A percentile compares a stretch with the other conserved stretches of the same genome.
Conservation (phyloP, 495 filamentous ascomycete genomes). For the Penicillium longicatenatum region DNA sequence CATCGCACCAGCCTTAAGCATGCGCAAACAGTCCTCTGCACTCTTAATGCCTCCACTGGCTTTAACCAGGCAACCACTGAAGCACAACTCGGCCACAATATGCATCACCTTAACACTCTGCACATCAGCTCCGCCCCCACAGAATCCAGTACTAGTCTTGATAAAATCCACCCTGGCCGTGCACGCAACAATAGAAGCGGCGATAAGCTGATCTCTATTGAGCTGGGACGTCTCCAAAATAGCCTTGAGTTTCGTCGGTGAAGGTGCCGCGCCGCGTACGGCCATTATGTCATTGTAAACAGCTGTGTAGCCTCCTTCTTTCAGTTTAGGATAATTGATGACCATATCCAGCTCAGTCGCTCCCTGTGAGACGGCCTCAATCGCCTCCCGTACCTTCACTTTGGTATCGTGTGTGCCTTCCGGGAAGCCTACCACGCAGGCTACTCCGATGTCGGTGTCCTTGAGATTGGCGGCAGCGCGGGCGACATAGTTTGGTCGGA, state of each 20-base stretch:
- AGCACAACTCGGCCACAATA: slow-evolving; percentile 38
- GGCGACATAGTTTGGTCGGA: slow-evolving; percentile 54
- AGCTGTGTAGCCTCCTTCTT: slow-evolving; percentile 46
- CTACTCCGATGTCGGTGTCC: slow-evolving; percentile 50
- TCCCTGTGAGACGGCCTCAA: slow-evolving; percentile 56
- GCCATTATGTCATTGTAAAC: slow-evolving; percentile 61
- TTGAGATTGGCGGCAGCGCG: slow-evolving; percentile 56
- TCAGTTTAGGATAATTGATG: slow-evolving; percentile 59
- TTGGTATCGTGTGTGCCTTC: slow-evolving; percentile 59
- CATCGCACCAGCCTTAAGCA: slow-evolving; percentile 66
- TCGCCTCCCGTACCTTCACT: slow-evolving; percentile 57
- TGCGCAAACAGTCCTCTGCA: slow-evolving; percentile 51
- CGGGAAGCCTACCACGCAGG: slow-evolving; percentile 69
- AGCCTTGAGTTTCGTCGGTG: slow-evolving; percentile 57
- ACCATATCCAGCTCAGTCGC: slow-evolving; percentile 71
- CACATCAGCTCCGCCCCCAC: slow-evolving; percentile 57
- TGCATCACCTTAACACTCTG: slow-evolving; percentile 63
- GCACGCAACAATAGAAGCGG: slow-evolving; percentile 58
- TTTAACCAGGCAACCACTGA: slow-evolving; percentile 57
- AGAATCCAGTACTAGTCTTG: slow-evolving; percentile 72
- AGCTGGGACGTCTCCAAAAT: slow-evolving; percentile 69
- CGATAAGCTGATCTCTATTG: slow-evolving; percentile 55
- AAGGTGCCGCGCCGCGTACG: slow-evolving; percentile 53
- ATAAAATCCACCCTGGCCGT: slow-evolving; percentile 65
- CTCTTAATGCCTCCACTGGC: slow-evolving; percentile 65